These are phyloP conservation scores for Parathielavia hyrcaniae DNA, from an alignment of 495 filamentous ascomycete species.

Conservation along the genomic window DNA sequence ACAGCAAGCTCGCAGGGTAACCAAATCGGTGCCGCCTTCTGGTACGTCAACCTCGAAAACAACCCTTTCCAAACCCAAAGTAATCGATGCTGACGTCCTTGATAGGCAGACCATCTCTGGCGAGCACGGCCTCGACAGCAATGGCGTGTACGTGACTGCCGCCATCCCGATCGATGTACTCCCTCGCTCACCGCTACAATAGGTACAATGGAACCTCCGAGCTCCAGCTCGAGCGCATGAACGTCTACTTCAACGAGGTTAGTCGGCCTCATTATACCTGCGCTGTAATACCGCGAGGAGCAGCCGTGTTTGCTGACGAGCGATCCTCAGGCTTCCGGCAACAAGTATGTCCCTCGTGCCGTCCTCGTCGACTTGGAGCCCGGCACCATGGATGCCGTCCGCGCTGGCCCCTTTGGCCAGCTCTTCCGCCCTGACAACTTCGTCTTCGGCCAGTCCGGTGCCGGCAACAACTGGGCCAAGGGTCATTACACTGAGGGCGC, in stretches of 20 bases:
- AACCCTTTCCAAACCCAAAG: too few relatives aligned
- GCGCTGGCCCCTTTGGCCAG: conserved; percentile 96
- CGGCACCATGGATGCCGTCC: conserved; percentile 98
- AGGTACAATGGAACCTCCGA: conserved; percentile 97
- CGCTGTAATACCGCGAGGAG: too few relatives aligned
- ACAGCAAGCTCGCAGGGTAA: conserved; percentile 64
- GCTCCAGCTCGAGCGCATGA: conserved; percentile 99
- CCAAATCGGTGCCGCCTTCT: conserved; percentile 99
- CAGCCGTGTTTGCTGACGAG: background rate
- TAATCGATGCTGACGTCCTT: conserved; percentile 18
- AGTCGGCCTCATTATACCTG: conserved; percentile 13
- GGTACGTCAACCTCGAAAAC: conserved; percentile 38
- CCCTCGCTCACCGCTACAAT: conserved; percentile 31
- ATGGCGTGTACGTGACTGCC: conserved; percentile 54
- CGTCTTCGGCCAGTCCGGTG: conserved; percentile 98
- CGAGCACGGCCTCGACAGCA: conserved; percentile 97
- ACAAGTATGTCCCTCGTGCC: conserved; percentile 99
- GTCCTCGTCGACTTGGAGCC: conserved; percentile 99
- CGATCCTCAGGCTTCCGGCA: conserved; percentile 67
- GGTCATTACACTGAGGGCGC: conserved; percentile 99
- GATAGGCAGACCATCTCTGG: conserved; percentile 82
- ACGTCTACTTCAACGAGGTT: conserved; percentile 99
- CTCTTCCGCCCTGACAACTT: conserved; percentile 99
- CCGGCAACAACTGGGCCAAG: conserved; percentile 99
- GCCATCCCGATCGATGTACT: background rate